These are phyloP conservation scores for Orbilia oligospora DNA, from an alignment of 2,329 filamentous ascomycete genomes.

Conservation along the genomic window DNA sequence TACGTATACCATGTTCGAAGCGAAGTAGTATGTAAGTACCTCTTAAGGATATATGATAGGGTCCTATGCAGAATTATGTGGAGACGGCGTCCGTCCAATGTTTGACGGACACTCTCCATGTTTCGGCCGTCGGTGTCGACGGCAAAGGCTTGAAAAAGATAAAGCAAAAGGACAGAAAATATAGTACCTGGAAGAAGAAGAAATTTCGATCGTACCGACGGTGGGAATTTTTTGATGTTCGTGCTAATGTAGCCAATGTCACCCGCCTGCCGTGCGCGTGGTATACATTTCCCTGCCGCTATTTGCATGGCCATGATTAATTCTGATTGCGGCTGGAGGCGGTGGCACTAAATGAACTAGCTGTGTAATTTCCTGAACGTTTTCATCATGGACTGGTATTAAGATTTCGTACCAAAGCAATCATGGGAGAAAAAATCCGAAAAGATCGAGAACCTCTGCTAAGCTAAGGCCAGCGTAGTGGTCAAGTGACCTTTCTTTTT, in stretches of 20 bases:
- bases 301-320: constrained; percentile 5
- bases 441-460: constrained; percentile 15
- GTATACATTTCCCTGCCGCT: constrained; percentile 6
- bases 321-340: constrained; percentile 8
- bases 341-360: background rate
- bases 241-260: constrained; percentile 5
- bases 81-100: constrained; percentile 18
- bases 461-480: constrained; percentile 15
- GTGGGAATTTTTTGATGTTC: background rate
- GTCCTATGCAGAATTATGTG: background rate
- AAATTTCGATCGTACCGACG: background rate
- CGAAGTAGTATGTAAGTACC: too few species aligned
- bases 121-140: constrained; percentile 12
- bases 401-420: background rate
- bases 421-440: background rate
- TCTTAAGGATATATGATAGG: too few species aligned
- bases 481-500: background rate
- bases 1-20: constrained; percentile 8
- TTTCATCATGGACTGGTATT: background rate
- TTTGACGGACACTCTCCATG: constrained; percentile 11
- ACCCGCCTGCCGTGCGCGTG: constrained; percentile 15
- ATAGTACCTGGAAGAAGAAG: background rate
- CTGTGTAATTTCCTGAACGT: constrained; percentile 12
- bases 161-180: constrained; percentile 5
- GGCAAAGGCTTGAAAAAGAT: constrained; percentile 9